phyloP scores from a whole-genome alignment of 1,284 basidiomycete genomes.

The Kalmanozyma brasiliensis region DNA sequence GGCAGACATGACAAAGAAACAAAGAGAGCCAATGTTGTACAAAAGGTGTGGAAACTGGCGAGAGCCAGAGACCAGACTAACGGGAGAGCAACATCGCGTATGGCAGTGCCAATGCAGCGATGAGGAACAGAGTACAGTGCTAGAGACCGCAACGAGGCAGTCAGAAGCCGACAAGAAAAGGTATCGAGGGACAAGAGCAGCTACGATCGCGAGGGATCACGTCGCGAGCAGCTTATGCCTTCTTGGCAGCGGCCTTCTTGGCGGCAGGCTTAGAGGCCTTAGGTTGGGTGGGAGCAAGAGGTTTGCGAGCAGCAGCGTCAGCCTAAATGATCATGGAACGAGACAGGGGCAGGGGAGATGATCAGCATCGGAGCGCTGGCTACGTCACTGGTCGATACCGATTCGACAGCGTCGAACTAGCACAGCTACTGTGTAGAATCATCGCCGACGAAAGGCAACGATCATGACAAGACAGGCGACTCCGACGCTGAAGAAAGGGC shows the following conservation, averaged over 20 bases:
- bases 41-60: conserved; percentile 19
- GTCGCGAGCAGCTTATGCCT: conserved; percentile 37
- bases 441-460: conserved; percentile 2
- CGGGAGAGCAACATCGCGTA: conserved; percentile 9
- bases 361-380: conserved; percentile 40
- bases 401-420: conserved; percentile 3
- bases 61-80: conserved; percentile 27
- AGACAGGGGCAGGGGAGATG: conserved; percentile 12
- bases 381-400: neutral
- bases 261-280: conserved; percentile 64
- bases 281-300: conserved; percentile 49
- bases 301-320: conserved; percentile 49
- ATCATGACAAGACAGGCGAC: conserved; percentile 7
- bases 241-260: conserved; percentile 64
- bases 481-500: conserved; percentile 9
- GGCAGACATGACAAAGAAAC: conserved; percentile 35
- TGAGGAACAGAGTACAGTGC: conserved; percentile 31
- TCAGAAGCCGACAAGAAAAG: conserved; percentile 20
- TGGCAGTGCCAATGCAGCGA: conserved; percentile 6
- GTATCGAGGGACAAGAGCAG: conserved; percentile 32
- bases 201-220: conserved; percentile 11
- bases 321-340: conserved; percentile 36
- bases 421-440: conserved; percentile 2
- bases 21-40: conserved; percentile 45
- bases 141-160: conserved; percentile 8